A percentile compares a stretch with the other conserved stretches of the same genome.
phyloP scores from a whole-genome alignment of 2,329 filamentous ascomycete genomes.

The Dactylellina drechsleri region DNA sequence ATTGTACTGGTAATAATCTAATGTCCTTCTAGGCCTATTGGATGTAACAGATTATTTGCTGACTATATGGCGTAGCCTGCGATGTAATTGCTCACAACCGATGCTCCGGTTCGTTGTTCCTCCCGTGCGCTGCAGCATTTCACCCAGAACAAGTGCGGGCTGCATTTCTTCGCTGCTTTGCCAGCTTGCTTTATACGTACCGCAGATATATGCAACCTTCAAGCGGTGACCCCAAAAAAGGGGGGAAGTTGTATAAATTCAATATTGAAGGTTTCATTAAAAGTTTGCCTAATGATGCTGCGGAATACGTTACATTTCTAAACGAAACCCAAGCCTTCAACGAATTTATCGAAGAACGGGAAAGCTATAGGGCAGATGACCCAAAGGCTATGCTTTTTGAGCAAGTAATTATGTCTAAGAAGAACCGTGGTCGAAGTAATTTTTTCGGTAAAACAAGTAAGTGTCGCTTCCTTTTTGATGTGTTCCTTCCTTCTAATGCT shows the following conservation, averaged over 20 bases:
- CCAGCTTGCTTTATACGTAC: constrained; percentile 75
- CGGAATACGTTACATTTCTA: constrained; percentile 71
- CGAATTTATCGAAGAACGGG: constrained; percentile 85
- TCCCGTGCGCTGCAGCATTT: constrained; percentile 75
- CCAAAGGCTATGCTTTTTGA: constrained; percentile 80
- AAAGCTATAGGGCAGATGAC: constrained; percentile 71
- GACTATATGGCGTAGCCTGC: constrained; percentile 59
- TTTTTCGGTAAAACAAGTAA: constrained; percentile 70
- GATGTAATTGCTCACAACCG: constrained; percentile 68
- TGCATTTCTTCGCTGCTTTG: constrained; percentile 75
- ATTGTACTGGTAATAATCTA: constrained; percentile 68
- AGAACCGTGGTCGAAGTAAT: constrained; percentile 72
- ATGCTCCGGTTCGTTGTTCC: constrained; percentile 70
- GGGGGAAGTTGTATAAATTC: constrained; percentile 72
- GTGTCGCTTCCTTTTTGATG: constrained; percentile 61
- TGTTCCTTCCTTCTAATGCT: constrained; percentile 53
- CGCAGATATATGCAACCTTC: constrained; percentile 71
- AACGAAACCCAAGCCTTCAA: constrained; percentile 78
- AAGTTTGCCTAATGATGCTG: constrained; percentile 72
- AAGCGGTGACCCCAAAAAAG: constrained; percentile 71
- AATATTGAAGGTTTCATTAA: constrained; percentile 74
- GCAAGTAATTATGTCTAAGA: constrained; percentile 83
- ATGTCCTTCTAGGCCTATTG: neutral
- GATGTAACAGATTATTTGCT: neutral
- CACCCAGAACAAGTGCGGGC: constrained; percentile 74